Percentiles rank a stretch among this genome's conserved stretches.
Conservation (phyloP, 768 basidiomycete species). For the Termitomyces titanicus region DNA sequence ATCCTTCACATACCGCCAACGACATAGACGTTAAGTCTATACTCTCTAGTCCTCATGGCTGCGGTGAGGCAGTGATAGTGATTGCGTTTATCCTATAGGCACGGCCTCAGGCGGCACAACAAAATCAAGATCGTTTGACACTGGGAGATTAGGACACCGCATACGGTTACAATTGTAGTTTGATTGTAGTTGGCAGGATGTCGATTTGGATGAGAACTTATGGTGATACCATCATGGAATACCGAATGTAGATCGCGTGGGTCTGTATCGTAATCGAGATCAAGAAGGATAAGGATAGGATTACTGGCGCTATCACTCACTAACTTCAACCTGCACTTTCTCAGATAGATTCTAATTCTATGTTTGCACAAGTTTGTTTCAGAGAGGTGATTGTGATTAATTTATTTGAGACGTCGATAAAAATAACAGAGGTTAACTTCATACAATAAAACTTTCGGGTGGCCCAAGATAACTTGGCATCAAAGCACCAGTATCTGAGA, state of each 20-base stretch:
- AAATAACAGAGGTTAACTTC: not conserved
- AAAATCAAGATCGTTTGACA: not conserved
- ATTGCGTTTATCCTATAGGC: not conserved
- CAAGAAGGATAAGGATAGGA: too few relatives aligned
- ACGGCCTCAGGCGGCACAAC: not conserved
- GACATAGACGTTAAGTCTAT: too few relatives aligned
- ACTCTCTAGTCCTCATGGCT: not conserved
- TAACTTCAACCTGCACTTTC: too few relatives aligned
- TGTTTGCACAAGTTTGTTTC: too few relatives aligned
- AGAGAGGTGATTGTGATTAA: not conserved
- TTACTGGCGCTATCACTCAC: too few relatives aligned
- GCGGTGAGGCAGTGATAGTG: too few relatives aligned
- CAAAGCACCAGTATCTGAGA: conserved; percentile 52
- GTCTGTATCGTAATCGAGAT: not conserved
- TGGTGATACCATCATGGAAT: too few relatives aligned
- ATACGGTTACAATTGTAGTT: not conserved
- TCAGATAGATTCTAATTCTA: too few relatives aligned
- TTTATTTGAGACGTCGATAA: not conserved
- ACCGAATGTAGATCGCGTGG: too few relatives aligned
- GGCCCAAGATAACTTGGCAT: conserved; percentile 58
- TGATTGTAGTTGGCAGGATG: not conserved
- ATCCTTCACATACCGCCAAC: not conserved
- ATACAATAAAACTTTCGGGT: conserved; percentile 42
- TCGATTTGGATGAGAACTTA: not conserved
- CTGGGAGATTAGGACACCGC: not conserved